phyloP scores from a whole-genome alignment of 2,329 filamentous ascomycete genomes.

The Fragosphaeria purpurea region DNA sequence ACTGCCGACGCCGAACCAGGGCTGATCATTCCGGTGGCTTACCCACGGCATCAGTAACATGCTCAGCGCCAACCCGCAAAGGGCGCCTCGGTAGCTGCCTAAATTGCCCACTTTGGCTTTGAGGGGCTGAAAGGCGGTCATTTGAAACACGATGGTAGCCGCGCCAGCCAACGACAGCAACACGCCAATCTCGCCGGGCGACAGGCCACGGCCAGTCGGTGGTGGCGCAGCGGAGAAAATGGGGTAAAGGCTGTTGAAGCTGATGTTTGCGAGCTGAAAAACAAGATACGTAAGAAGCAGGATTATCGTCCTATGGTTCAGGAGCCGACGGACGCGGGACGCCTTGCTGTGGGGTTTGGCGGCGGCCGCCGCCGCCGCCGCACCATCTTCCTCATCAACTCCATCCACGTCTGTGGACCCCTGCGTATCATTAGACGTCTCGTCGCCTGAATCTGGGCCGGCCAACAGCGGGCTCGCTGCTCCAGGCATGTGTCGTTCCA shows the following conservation, averaged over 20 bases:
- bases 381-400: constrained; percentile 28
- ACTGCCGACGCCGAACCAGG: constrained; percentile 46
- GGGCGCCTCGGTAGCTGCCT: constrained; percentile 66
- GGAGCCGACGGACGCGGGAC: constrained; percentile 42
- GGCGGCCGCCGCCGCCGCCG: constrained; percentile 17
- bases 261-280: constrained; percentile 89
- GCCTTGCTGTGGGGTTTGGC: constrained; percentile 17
- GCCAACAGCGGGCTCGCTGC: constrained; percentile 5
- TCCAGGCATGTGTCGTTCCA: not conserved
- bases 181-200: constrained; percentile 72
- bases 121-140: constrained; percentile 71
- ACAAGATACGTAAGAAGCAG: constrained; percentile 80
- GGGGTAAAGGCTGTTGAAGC: constrained; percentile 90
- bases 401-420: not conserved
- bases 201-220: constrained; percentile 67
- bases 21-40: constrained; percentile 57
- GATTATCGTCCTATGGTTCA: constrained; percentile 73
- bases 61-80: constrained; percentile 70
- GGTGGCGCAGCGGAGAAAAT: constrained; percentile 72
- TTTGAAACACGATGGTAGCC: constrained; percentile 82
- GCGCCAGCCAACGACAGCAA: constrained; percentile 75
- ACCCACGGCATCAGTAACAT: constrained; percentile 87
- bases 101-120: constrained; percentile 76
- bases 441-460: not conserved
- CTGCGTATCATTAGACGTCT: not conserved